phyloP scores from a whole-genome alignment of 768 basidiomycete species.

The Psilocybe tampanensis region DNA sequence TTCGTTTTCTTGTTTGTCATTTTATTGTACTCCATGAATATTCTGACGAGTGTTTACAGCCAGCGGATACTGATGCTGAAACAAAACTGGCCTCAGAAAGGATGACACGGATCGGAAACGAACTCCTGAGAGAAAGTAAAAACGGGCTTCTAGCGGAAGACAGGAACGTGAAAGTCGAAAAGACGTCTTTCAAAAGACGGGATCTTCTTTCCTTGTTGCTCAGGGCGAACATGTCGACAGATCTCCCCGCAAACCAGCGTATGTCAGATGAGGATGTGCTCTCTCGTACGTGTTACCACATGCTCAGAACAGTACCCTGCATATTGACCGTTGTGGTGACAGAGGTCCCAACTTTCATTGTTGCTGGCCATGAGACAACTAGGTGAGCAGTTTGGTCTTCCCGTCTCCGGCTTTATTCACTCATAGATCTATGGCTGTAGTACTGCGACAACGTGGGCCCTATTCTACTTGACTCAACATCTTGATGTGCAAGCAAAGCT shows the following conservation, averaged over 20 bases:
- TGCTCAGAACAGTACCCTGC: neutral
- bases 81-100: constrained; percentile 34
- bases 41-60: constrained; percentile 21
- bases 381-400: constrained; percentile 29
- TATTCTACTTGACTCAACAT: constrained; percentile 54
- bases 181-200: constrained; percentile 36
- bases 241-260: constrained; percentile 53
- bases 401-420: neutral
- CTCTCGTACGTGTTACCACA: constrained; percentile 40
- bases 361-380: constrained; percentile 63
- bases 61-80: constrained; percentile 28
- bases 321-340: neutral
- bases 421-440: constrained; percentile 19
- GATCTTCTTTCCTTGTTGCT: constrained; percentile 65
- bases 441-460: constrained; percentile 55
- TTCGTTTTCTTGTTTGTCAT: constrained; percentile 37
- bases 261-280: constrained; percentile 69
- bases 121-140: constrained; percentile 56
- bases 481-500: constrained; percentile 54
- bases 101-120: constrained; percentile 51
- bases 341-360: constrained; percentile 65
- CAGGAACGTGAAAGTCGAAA: constrained; percentile 17
- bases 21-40: neutral
- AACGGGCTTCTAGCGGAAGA: constrained; percentile 7
- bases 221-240: constrained; percentile 63